Conservation (phyloP, 1,284 basidiomycete species). For the Tylopilus sp. region DNA sequence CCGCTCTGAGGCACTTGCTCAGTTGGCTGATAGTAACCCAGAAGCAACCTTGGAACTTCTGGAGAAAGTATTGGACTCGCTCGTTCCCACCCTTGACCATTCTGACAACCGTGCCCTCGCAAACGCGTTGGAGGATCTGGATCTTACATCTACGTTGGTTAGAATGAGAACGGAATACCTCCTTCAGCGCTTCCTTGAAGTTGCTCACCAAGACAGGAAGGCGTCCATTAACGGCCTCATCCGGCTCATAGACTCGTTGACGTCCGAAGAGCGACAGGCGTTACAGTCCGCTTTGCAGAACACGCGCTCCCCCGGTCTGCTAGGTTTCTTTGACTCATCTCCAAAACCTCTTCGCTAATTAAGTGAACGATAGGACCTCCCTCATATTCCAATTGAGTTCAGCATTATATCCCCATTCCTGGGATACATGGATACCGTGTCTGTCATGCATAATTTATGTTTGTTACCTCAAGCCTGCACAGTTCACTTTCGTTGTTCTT, state of each 20-base stretch:
- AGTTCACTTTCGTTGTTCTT: slow-evolving; percentile 8
- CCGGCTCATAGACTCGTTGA: slow-evolving; percentile 63
- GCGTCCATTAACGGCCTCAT: slow-evolving; percentile 63
- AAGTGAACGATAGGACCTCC: slow-evolving; percentile 30
- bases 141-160: slow-evolving; percentile 54
- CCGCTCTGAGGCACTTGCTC: slow-evolving; percentile 54
- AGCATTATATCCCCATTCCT: slow-evolving; percentile 1
- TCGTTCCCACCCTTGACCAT: slow-evolving; percentile 51
- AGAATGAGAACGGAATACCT: slow-evolving; percentile 65
- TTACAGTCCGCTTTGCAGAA: slow-evolving; percentile 60
- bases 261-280: slow-evolving; percentile 64
- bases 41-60: slow-evolving; percentile 58
- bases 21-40: slow-evolving; percentile 59
- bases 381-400: slow-evolving; percentile 33
- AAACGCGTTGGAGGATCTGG: slow-evolving; percentile 61
- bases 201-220: slow-evolving; percentile 65
- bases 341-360: slow-evolving; percentile 1
- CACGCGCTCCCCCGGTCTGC: slow-evolving; percentile 51
- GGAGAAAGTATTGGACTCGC: slow-evolving; percentile 50
- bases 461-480: neutral
- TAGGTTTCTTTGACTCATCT: neutral
- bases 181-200: slow-evolving; percentile 54
- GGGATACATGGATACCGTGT: slow-evolving; percentile 12
- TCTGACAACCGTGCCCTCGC: slow-evolving; percentile 54
- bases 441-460: slow-evolving; percentile 3